Evolutionary conservation across 306 rosid species (phyloP), one percentile per base, ranked within the genome.

Genomic region (Vachellia pachyceras): DNA sequence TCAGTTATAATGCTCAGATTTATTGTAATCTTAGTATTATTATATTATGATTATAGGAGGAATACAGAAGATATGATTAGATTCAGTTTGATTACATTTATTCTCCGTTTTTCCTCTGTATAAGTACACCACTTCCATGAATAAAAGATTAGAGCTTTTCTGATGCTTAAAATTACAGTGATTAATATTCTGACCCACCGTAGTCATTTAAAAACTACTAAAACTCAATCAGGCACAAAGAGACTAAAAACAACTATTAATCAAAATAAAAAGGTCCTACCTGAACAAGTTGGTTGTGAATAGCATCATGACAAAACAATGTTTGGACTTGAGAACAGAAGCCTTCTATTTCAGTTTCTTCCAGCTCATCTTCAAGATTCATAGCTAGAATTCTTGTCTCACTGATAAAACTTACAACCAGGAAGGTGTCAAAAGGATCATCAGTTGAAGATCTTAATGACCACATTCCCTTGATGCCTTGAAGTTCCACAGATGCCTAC

Each of bases 401-500:
- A 58, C 92, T 92, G 84, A 96, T 96, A 77, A 94, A 96, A 84
- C 98, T 96, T 39, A 96, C 99, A 84, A 96, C 97, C 68, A 96
- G 84, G 82, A 96, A 96, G 52, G 94, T 92, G 83, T 96, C 99
- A 77, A 88, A 91, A 18, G 94, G 94, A 82, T 96, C 99, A 77
- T 96, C 98, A 60, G 98, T 93, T 15, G 98, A 96, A 69, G 97
- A 92, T 84, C 97, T 88, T 63, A 96, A 79, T 4, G 98, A 96
- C 99, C 99, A 96, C 98, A 96, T 96, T 84, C 99, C 99, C 78
- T 90, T 96, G 81, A 96, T 96, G 85, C 98, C 99, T 86, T 93
- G 98, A 88, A 96, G 99, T 83, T 96, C 99, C 78, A 93, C 98
- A 7, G 99, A 96, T 64, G 99, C 99, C 99, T 96, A 82, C 57